Conservation (phyloP, 2,329 filamentous ascomycete species). For the Aspergillus clavatus region DNA sequence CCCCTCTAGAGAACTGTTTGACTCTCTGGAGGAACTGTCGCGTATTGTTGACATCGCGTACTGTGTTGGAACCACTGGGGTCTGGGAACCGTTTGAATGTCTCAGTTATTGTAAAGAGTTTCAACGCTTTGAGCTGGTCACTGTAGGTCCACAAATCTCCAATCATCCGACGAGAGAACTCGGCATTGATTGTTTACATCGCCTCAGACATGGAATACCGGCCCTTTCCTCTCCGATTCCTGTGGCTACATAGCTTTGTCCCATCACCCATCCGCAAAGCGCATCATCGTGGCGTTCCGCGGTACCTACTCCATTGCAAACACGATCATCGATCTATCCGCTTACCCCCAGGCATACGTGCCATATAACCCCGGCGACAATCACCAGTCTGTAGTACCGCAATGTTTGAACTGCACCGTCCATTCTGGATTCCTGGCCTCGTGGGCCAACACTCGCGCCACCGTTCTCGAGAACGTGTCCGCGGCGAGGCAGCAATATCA, state of each 20-base stretch:
- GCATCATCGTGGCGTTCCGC: constrained; percentile 82
- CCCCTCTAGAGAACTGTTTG: constrained; percentile 64
- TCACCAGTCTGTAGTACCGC: constrained; percentile 41
- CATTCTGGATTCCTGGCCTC: constrained; percentile 84
- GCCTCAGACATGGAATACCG: constrained; percentile 76
- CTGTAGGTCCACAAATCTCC: constrained; percentile 33
- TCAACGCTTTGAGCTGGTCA: constrained; percentile 69
- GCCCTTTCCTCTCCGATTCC: constrained; percentile 77
- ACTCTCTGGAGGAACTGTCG: constrained; percentile 79
- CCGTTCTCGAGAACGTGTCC: constrained; percentile 64
- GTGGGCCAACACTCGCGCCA: constrained; percentile 69
- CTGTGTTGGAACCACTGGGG: constrained; percentile 80
- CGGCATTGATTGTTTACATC: constrained; percentile 5
- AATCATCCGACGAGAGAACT: background rate
- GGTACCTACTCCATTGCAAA: constrained; percentile 94
- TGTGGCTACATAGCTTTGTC: constrained; percentile 94
- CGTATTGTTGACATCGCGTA: constrained; percentile 91
- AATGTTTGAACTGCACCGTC: constrained; percentile 83
- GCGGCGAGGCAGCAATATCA: constrained; percentile 59
- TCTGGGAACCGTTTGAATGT: constrained; percentile 78
- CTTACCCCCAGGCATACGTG: constrained; percentile 81
- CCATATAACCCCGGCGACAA: constrained; percentile 64
- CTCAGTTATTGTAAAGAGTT: constrained; percentile 82
- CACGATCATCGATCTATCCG: constrained; percentile 83
- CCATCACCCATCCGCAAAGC: constrained; percentile 54